Base-by-base conservation (phyloP, 805 yeast genomes). In the Ogataea glucozyma region DNA sequence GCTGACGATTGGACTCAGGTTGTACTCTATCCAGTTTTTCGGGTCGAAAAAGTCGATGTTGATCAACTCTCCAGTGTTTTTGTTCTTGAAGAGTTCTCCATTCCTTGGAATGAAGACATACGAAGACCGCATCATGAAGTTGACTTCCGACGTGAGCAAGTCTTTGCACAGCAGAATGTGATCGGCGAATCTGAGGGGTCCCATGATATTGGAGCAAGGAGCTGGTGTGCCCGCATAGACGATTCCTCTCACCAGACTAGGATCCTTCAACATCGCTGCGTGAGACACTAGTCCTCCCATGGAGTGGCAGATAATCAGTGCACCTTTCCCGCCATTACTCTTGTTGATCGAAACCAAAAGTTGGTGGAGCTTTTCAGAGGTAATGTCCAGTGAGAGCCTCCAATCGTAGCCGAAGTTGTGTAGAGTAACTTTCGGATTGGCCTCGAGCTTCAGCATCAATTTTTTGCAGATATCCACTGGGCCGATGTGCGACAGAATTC, bases 211-310 rank as follows among this genome's bases (percentile, higher is more conserved):
- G 9, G 89, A 79, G 62, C 96, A 88, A 56, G 85, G 87, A 17
- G 82, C 71, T 2, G 97, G 97, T 0, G 81, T 75, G 1, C 97
- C 97, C 11, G 79, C 91, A 56, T 88, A 90, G 2, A 90, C 63
- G 1, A 90, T 52, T 1, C 93, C 91, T 47, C 90, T 71, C 54
- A 90, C 75, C 31, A 88, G 61, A 11, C 75, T 65, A 0, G 96
- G 89, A 45, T 79, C 75, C 39, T 68, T 67, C 41, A 83, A 85
- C 72, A 90, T 68, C 0, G 85, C 88, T 43, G 84, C 82, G 58
- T 88, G 96, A 0, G 95, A 80, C 6, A 90, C 75, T 24, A 90
- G 59, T 0, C 97, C 97, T 40, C 97, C 97, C 97, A 90, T 89
- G 0, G 96, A 88, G 61, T 90, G 97, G 0, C 93, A 93, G 40